These are phyloP conservation scores for Telfairia occidentalis DNA, from an alignment of 331 rosid genomes.

Conservation along the genomic window DNA sequence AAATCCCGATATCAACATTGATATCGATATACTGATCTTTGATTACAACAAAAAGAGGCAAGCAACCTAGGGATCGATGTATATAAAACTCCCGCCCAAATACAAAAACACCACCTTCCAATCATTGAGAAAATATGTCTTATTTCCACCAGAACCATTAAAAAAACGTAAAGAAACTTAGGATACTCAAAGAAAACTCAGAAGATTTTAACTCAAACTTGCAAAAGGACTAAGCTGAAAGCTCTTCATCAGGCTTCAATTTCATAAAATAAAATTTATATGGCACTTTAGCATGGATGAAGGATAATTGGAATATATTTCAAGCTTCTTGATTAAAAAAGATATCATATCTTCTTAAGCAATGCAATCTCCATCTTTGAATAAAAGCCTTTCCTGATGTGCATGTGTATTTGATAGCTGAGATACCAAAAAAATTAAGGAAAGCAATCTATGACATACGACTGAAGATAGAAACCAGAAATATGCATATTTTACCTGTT, in stretches of 20 bases:
- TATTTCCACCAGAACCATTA: neutral
- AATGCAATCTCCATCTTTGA: neutral
- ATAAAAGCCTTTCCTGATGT: neutral
- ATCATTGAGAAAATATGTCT: too few relatives aligned
- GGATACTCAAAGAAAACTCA: neutral
- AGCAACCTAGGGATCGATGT: too few relatives aligned
- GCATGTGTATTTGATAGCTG: neutral
- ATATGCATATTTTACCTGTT: slow-evolving; percentile 25
- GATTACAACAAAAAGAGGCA: too few relatives aligned
- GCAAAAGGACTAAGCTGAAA: neutral
- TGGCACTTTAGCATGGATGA: neutral
- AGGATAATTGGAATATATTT: neutral
- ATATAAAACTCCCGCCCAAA: too few relatives aligned
- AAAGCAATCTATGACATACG: neutral
- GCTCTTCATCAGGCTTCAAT: neutral
- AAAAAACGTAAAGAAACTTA: neutral
- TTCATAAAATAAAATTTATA: neutral
- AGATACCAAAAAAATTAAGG: neutral
- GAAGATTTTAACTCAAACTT: neutral
- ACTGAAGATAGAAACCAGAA: neutral
- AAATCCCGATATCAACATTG: too few relatives aligned
- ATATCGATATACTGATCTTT: too few relatives aligned
- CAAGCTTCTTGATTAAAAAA: neutral
- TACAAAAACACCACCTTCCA: too few relatives aligned
- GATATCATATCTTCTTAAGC: neutral